Conservation (phyloP, 352 stramenopile species). For the Globisporangium irregulare region DNA sequence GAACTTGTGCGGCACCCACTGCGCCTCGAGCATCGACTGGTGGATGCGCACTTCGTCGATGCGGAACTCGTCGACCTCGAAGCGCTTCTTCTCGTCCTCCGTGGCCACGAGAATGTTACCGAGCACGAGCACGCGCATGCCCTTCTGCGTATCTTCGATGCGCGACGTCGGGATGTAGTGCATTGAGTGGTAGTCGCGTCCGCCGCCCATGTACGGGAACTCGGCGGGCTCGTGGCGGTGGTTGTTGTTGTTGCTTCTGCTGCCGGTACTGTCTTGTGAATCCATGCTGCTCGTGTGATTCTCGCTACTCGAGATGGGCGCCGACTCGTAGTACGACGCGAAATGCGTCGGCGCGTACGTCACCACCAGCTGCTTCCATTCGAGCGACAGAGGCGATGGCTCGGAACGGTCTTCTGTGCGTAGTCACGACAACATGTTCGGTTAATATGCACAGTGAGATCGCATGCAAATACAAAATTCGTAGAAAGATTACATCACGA, state of each 20-base stretch:
- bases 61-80: constrained; percentile 50
- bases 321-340: constrained; percentile 11
- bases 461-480: background rate
- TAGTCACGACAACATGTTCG: background rate
- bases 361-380: constrained; percentile 58
- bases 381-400: constrained; percentile 16
- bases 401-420: background rate
- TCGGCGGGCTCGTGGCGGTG: constrained; percentile 4
- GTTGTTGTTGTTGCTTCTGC: background rate
- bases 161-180: constrained; percentile 51
- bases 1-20: constrained; percentile 42
- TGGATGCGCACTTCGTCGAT: constrained; percentile 61
- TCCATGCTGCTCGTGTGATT: constrained; percentile 19
- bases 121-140: constrained; percentile 58
- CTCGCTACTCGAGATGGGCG: constrained; percentile 12
- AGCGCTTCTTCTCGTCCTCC: constrained; percentile 22
- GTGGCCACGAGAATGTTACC: constrained; percentile 53
- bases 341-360: constrained; percentile 23
- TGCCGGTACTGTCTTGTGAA: constrained; percentile 11
- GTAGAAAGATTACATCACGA: background rate
- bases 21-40: constrained; percentile 44
- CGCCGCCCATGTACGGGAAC: constrained; percentile 17
- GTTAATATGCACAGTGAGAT: background rate
- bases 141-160: constrained; percentile 31
- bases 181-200: constrained; percentile 68